phyloP scores from a whole-genome alignment of 768 basidiomycete species.

The Lentinula sp. region DNA sequence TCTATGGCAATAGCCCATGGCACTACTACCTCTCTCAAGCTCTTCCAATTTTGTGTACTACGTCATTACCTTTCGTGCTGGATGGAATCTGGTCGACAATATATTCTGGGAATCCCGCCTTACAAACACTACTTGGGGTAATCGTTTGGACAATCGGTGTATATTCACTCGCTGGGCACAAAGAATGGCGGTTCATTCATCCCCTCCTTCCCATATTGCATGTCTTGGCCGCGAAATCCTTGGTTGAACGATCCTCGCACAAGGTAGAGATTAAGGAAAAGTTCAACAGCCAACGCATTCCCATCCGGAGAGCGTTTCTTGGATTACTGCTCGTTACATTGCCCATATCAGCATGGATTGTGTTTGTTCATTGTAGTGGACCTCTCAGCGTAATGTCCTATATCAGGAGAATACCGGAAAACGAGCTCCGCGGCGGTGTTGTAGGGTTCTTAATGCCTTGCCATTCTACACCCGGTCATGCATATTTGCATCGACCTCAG shows the following conservation, averaged over 20 bases:
- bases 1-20: slow-evolving; percentile 83
- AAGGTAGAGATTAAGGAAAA: slow-evolving; percentile 2
- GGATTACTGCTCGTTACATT: slow-evolving; percentile 45
- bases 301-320: slow-evolving; percentile 29
- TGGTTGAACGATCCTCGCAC: slow-evolving; percentile 41
- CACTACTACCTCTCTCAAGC: slow-evolving; percentile 89
- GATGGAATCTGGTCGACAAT: slow-evolving; percentile 46
- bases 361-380: slow-evolving; percentile 72
- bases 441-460: slow-evolving; percentile 93
- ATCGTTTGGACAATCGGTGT: slow-evolving; percentile 57
- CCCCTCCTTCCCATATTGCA: slow-evolving; percentile 84
- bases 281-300: slow-evolving; percentile 13
- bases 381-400: slow-evolving; percentile 74
- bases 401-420: slow-evolving; percentile 47
- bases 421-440: slow-evolving; percentile 36
- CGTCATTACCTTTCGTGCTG: slow-evolving; percentile 65
- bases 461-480: slow-evolving; percentile 91
- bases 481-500: slow-evolving; percentile 72
- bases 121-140: slow-evolving; percentile 40
- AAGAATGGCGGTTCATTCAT: slow-evolving; percentile 97
- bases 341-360: slow-evolving; percentile 61
- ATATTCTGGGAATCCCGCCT: slow-evolving; percentile 19
- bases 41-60: slow-evolving; percentile 74
- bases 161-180: slow-evolving; percentile 85
- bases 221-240: slow-evolving; percentile 67